A percentile compares a stretch with the other conserved stretches of the same genome.
phyloP scores from a whole-genome alignment of 148 eudicot genomes.

The Cornus kousa region DNA sequence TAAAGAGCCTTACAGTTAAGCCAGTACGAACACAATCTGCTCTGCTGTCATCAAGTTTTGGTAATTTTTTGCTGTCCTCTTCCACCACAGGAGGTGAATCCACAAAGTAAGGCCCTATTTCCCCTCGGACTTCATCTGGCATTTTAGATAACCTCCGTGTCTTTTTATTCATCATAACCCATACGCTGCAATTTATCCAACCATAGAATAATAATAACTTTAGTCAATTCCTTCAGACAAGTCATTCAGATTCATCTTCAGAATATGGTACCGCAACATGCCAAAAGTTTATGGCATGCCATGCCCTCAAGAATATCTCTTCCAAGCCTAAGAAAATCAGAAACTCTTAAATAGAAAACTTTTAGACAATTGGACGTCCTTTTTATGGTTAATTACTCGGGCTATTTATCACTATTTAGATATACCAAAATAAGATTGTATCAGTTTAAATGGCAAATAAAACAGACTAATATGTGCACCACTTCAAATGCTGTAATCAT shows the following conservation, averaged over 20 bases:
- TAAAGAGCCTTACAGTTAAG: constrained; percentile 51
- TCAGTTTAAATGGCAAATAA: neutral
- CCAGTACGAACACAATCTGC: constrained; percentile 70
- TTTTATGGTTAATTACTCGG: neutral
- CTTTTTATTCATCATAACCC: constrained; percentile 96
- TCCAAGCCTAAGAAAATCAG: neutral
- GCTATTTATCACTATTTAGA: neutral
- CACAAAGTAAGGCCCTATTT: constrained; percentile 67
- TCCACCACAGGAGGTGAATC: constrained; percentile 78
- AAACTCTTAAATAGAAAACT: neutral
- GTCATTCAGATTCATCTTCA: neutral
- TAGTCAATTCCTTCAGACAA: neutral
- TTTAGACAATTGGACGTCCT: neutral
- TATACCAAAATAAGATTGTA: neutral
- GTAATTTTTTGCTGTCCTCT: constrained; percentile 75
- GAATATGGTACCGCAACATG: neutral
- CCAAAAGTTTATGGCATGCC: neutral
- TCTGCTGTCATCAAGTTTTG: constrained; percentile 72
- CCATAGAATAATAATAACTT: neutral
- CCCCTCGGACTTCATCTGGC: constrained; percentile 91
- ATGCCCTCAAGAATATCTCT: neutral
- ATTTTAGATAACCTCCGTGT: constrained; percentile 87
- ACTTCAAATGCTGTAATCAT: neutral
- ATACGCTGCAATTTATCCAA: constrained; percentile 49
- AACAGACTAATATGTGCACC: neutral